Evolutionary conservation across 139 green algal genomes (phyloP).

Genomic region (Volvox africanus): DNA sequence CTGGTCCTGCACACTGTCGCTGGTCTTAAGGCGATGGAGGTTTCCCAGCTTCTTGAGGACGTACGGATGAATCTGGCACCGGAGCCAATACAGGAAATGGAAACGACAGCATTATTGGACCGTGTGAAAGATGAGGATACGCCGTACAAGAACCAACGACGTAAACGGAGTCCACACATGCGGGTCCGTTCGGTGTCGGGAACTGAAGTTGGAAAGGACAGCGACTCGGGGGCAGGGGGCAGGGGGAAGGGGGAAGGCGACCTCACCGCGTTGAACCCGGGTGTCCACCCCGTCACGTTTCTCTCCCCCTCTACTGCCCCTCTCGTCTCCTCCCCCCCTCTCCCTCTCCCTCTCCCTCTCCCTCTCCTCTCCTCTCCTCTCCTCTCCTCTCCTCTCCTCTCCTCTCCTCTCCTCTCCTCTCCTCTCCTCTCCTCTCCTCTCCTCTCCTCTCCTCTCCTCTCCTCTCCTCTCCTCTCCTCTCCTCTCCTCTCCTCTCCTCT

Average conservation of each 20-base stretch:
- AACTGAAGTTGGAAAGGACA: too few species aligned
- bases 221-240: too few species aligned
- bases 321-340: not conserved
- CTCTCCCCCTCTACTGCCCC: too few species aligned
- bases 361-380: not conserved
- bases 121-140: too few species aligned
- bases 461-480: not conserved
- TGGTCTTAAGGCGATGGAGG: not conserved
- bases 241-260: too few species aligned
- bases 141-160: too few species aligned
- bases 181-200: too few species aligned
- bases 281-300: too few species aligned
- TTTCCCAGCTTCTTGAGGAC: constrained; percentile 37
- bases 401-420: not conserved
- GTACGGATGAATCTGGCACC: constrained; percentile 41
- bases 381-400: not conserved
- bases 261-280: too few species aligned
- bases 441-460: not conserved
- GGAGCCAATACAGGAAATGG: too few species aligned
- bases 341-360: not conserved
- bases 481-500: not conserved
- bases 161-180: too few species aligned
- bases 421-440: not conserved
- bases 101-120: too few species aligned
- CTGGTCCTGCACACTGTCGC: not conserved